Base-by-base conservation (phyloP, 1,284 basidiomycete genomes). In the Grifola frondosa region DNA sequence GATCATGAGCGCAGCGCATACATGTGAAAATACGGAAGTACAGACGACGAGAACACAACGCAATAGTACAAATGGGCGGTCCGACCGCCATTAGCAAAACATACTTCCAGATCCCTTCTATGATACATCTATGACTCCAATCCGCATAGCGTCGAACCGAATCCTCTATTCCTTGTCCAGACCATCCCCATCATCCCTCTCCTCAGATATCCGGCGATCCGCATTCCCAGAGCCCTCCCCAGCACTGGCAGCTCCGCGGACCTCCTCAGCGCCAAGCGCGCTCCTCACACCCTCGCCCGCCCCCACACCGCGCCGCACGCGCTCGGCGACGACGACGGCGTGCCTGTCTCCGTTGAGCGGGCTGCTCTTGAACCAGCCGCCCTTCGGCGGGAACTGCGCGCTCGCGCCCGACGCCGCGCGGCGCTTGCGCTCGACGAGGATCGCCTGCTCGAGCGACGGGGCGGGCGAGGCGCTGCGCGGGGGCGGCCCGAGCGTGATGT, bases 351-450 rank as follows among this genome's bases (percentile, higher is more conserved):
- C 72, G 21, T 66, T 72, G 17, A 75, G 57, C 33, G 81, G 83
- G 58, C 77, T 84, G 57, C 84, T 87, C 76, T 87, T 86, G 65
- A 86, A 87, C 52, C 74, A 69, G 40, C 64, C 67, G n/a, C 73
- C 79, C 60, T 76, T 82, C 50, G 52, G 55, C n/a, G 38, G 58
- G 26, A 50, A 36, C 37, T 53, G 48, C 17, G 44, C 48, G 17
- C 56, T 44, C 24, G 56, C 45, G 34, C 64, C 59, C 15, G 61
- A 58, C 9, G 54, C 61, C 2, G 68, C 59, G 36, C 72, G 68
- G 26, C 71, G 70, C 43, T 75, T 81, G 52, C 82, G 72, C 38
- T 84, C 81, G 40, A 80, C 58, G 35, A 83, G 56, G 34, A 81
- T 70, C 0, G 79, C 80, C 52, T 64, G 62, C 50, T 84, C 83